Evolutionary conservation across 352 stramenopile genomes (phyloP).

Genomic region (Globisporangium uncinulatum): DNA sequence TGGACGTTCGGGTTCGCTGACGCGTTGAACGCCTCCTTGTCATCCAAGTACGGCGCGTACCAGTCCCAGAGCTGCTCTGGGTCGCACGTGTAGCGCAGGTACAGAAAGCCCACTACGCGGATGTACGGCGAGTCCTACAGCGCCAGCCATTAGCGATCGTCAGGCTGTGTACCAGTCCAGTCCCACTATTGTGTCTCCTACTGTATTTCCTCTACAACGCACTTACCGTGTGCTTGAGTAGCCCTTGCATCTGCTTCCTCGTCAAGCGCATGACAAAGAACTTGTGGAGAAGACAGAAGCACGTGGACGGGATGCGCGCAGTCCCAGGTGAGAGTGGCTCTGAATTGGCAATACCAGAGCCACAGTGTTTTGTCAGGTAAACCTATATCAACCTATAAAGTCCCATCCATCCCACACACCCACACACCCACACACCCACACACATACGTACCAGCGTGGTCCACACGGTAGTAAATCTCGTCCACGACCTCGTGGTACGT

Average conservation of each 20-base stretch:
- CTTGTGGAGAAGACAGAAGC: conserved; percentile 97
- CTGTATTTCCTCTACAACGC: not conserved
- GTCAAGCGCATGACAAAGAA: conserved; percentile 96
- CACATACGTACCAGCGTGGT: conserved; percentile 50
- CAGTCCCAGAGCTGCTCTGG: conserved; percentile 92
- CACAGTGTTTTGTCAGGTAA: not conserved
- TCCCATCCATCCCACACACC: not conserved
- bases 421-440: not conserved
- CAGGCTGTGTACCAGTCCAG: not conserved
- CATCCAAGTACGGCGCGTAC: conserved; percentile 95
- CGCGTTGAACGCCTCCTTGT: conserved; percentile 91
- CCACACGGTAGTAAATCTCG: conserved; percentile 89
- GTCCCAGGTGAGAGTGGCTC: conserved; percentile 92
- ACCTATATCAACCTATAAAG: not conserved
- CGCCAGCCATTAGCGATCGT: not conserved
- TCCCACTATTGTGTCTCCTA: too few species aligned
- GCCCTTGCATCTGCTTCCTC: conserved; percentile 93
- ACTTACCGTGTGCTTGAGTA: conserved; percentile 87
- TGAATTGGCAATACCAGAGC: conserved; percentile 25
- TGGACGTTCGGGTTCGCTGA: conserved; percentile 72
- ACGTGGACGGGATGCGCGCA: conserved; percentile 88
- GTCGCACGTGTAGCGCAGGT: conserved; percentile 94
- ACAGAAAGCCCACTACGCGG: conserved; percentile 96
- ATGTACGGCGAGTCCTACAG: conserved; percentile 94
- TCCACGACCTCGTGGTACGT: conserved; percentile 97